These are phyloP conservation scores for Eucalyptus paniculata DNA, from an alignment of 345 rosid genomes.

Conservation along the genomic window DNA sequence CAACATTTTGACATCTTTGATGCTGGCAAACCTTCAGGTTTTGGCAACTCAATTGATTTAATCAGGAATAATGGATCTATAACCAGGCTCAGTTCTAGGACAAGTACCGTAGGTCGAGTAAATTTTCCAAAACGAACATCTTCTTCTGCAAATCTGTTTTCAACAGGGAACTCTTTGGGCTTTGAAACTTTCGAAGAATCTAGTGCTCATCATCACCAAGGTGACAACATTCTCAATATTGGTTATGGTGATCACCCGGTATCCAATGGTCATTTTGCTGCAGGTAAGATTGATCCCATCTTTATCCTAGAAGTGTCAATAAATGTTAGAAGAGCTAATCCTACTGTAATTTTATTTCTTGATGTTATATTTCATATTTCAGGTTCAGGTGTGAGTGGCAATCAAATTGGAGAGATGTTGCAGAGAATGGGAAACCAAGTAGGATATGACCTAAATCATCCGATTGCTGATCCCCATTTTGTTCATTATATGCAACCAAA, in stretches of 20 bases:
- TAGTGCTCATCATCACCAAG: constrained; percentile 16
- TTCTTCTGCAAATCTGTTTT: constrained; percentile 59
- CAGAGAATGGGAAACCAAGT: constrained; percentile 32
- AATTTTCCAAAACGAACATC: constrained; percentile 51
- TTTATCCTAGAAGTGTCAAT: neutral
- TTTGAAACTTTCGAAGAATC: constrained; percentile 38
- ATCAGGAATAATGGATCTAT: constrained; percentile 21
- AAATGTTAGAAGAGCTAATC: neutral
- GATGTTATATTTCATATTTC: neutral
- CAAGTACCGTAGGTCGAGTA: constrained; percentile 29
- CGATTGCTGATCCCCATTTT: constrained; percentile 34
- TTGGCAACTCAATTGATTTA: constrained; percentile 30
- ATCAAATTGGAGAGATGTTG: constrained; percentile 21
- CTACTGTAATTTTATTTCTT: neutral
- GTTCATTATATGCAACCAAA: constrained; percentile 36
- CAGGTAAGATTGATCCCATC: constrained; percentile 28
- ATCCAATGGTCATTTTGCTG: constrained; percentile 28
- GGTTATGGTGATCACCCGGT: constrained; percentile 19
- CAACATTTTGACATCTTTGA: constrained; percentile 24
- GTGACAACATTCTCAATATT: constrained; percentile 21
- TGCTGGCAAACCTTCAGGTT: constrained; percentile 30
- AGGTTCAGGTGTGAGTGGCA: constrained; percentile 33
- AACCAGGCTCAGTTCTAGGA: constrained; percentile 20
- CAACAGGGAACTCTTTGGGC: constrained; percentile 31
- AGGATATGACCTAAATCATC: constrained; percentile 33